Percentiles rank a stretch among this genome's conserved stretches.
Conservation (phyloP, 1,284 basidiomycete genomes). For the Heterobasidion parviporum region DNA sequence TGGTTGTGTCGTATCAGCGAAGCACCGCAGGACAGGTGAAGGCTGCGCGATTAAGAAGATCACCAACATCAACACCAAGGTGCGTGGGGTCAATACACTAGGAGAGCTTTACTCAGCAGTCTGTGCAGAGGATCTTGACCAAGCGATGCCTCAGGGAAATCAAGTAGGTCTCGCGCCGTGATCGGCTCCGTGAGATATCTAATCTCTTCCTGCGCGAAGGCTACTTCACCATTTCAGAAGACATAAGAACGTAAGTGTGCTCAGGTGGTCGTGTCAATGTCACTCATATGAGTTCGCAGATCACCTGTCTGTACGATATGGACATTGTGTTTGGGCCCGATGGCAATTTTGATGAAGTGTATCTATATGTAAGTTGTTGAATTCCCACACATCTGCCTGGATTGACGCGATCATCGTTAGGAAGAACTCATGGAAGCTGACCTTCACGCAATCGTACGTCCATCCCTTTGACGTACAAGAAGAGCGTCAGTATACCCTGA, state of each 20-base stretch:
- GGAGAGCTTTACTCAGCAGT: slow-evolving; percentile 1
- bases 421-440: slow-evolving; percentile 99
- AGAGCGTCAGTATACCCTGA: neutral
- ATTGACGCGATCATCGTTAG: slow-evolving; percentile 26
- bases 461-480: neutral
- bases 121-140: slow-evolving; percentile 78
- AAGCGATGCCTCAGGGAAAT: slow-evolving; percentile 93
- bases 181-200: slow-evolving; percentile 3
- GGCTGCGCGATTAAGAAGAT: slow-evolving; percentile 96
- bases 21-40: slow-evolving; percentile 78
- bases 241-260: slow-evolving; percentile 78
- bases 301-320: slow-evolving; percentile 93
- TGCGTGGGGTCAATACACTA: slow-evolving; percentile 17
- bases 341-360: slow-evolving; percentile 92
- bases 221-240: slow-evolving; percentile 93
- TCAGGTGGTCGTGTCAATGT: neutral
- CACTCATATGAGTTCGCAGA: slow-evolving; percentile 34
- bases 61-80: slow-evolving; percentile 96
- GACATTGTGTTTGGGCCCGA: slow-evolving; percentile 87
- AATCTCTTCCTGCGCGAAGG: slow-evolving; percentile 27
- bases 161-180: slow-evolving; percentile 42
- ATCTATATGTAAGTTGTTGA: slow-evolving; percentile 67
- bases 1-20: slow-evolving; percentile 85
- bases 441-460: slow-evolving; percentile 89
- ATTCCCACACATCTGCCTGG: neutral